Conservation (phyloP, 2,329 filamentous ascomycete genomes). For the Neofusicoccum parvum region DNA sequence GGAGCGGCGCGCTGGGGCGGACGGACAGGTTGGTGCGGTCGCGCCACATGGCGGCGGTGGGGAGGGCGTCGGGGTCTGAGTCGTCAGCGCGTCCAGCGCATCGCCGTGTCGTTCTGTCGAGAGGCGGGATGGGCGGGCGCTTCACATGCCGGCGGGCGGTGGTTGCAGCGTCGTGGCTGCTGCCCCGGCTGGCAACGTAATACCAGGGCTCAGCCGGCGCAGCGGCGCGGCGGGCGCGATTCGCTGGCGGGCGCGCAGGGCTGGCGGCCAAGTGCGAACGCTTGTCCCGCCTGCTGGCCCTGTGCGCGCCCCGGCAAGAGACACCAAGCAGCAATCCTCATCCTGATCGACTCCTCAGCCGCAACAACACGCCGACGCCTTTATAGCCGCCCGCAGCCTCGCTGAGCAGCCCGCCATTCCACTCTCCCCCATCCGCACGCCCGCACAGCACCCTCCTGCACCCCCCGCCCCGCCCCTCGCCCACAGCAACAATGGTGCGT, state of each 20-base stretch:
- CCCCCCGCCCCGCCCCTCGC: not conserved
- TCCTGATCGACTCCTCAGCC: conserved; percentile 18
- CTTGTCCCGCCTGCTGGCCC: conserved; percentile 19
- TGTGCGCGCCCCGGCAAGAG: conserved; percentile 7
- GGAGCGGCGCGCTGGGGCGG: conserved; percentile 5
- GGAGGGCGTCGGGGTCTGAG: conserved; percentile 36
- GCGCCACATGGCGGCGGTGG: conserved; percentile 75
- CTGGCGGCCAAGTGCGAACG: conserved; percentile 17
- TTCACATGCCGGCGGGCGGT: conserved; percentile 19
- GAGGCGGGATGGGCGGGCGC: not conserved
- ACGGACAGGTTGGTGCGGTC: conserved; percentile 96
- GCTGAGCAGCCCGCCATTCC: not conserved
- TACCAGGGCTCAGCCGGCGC: not conserved
- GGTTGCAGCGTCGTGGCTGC: not conserved
- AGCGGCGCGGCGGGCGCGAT: not conserved
- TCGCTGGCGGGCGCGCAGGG: conserved; percentile 16
- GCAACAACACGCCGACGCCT: conserved; percentile 16
- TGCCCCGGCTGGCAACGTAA: conserved; percentile 11
- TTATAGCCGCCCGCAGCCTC: not conserved
- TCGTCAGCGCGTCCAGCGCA: conserved; percentile 17
- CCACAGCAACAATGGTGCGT: conserved; percentile 39
- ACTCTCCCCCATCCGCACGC: conserved; percentile 1
- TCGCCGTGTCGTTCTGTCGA: conserved; percentile 17
- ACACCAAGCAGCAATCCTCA: conserved; percentile 20
- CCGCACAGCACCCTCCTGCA: not conserved